These are phyloP conservation scores for Clathrospora elynae DNA, from an alignment of 2,329 filamentous ascomycete genomes.

Conservation along the genomic window DNA sequence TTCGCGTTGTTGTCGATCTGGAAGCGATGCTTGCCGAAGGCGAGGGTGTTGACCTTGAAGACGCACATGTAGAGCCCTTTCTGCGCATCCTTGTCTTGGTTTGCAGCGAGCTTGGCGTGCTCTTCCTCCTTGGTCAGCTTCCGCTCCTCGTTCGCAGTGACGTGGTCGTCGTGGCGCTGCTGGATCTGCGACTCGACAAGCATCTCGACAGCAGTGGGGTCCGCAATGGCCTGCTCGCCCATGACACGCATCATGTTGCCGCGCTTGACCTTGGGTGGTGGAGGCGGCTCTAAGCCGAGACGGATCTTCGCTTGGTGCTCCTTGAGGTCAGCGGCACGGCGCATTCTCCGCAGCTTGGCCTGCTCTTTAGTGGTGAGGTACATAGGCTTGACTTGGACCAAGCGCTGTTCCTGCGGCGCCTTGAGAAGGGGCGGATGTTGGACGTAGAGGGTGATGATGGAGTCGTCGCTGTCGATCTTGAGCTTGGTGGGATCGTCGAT, in stretches of 20 bases:
- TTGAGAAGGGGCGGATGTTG: conserved; percentile 92
- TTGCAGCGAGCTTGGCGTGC: conserved; percentile 77
- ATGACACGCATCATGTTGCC: conserved; percentile 97
- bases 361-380: conserved; percentile 90
- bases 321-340: conserved; percentile 89
- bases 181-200: conserved; percentile 92
- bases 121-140: conserved; percentile 88
- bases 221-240: conserved; percentile 89
- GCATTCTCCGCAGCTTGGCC: conserved; percentile 85
- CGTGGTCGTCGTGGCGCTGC: conserved; percentile 79
- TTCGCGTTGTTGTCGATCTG: conserved; percentile 93
- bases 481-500: conserved; percentile 68
- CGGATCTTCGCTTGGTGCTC: conserved; percentile 96
- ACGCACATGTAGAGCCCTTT: conserved; percentile 86
- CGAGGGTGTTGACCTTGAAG: conserved; percentile 87
- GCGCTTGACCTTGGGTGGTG: conserved; percentile 95
- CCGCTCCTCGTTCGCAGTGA: conserved; percentile 78
- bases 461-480: conserved; percentile 78
- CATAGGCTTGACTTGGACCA: conserved; percentile 82
- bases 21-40: conserved; percentile 90
- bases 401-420: conserved; percentile 85
- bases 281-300: conserved; percentile 84
- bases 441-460: conserved; percentile 86
- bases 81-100: conserved; percentile 85
- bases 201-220: conserved; percentile 95